Evolutionary conservation across 139 green algal genomes (phyloP), one percentile per base, ranked within the genome.

Genomic region (Edaphochlamys debaryana): DNA sequence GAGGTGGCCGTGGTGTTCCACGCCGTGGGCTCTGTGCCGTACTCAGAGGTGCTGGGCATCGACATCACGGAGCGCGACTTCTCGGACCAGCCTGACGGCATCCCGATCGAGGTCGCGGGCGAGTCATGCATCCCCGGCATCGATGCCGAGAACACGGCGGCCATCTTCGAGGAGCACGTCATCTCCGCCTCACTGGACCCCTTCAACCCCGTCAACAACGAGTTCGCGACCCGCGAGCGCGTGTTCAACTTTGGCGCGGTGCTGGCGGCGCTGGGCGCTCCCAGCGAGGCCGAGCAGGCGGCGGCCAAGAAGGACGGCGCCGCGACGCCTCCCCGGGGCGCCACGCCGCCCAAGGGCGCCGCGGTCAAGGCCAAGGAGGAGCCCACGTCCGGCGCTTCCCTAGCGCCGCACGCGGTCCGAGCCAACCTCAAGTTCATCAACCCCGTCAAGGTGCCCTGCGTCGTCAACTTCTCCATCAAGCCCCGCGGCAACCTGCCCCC

Each of bases 131-230:
- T 97, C 48, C 91, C 91, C 20, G 88, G 94, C 50, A 96, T 97
- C 70, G 88, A 94, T 52, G 68, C 91, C 4, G 48, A 88, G 4
- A 92, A 94, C 87, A 72, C 95, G 22, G 82, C 77, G 13, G 74
- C 88, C 40, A 96, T 97, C 75, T 97, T 97, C 87, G 94, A 97
- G 88, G 94, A 97, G 93, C 94, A 96, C 79, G 81, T 79, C 36
- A 82, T 97, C 42, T 82, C 87, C 3, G 67, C 50, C 38, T 54
- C 79, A 23, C 84, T 96, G 67, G 94, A 96, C 72, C 90, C 91
- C 56, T 91, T 91, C 63, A 74, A 82, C 40, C 75, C 85, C n/a
- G 58, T 92, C 42, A 87, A 85, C 68, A 88, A 80, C 85, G 89
- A 92, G 67, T 96, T 92, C 86, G 88, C 87, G 0, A 86, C 82